phyloP scores from a whole-genome alignment of 2,329 filamentous ascomycete genomes.

The Verticillium albo-atrum region DNA sequence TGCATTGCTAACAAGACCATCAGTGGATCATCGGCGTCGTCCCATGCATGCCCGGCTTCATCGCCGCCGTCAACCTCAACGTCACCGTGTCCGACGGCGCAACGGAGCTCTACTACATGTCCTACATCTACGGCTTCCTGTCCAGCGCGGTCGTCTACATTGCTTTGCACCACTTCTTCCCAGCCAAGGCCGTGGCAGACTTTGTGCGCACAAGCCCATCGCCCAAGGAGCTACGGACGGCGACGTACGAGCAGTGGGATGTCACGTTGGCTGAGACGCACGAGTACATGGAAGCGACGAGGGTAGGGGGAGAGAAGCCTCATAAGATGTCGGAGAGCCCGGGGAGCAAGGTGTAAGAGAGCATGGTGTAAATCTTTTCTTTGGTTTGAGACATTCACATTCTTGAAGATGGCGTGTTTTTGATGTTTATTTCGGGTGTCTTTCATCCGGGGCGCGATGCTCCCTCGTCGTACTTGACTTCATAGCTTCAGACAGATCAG shows the following conservation, averaged over 20 bases:
- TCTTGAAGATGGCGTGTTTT: too few relatives aligned
- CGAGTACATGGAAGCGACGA: not conserved
- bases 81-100: conserved; percentile 28
- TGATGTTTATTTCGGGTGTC: too few relatives aligned
- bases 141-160: conserved; percentile 25
- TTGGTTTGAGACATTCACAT: too few relatives aligned
- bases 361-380: not conserved
- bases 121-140: conserved; percentile 32
- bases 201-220: conserved; percentile 21
- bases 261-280: conserved; percentile 13
- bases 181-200: conserved; percentile 17
- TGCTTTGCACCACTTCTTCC: conserved; percentile 24
- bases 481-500: too few relatives aligned
- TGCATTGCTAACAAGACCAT: not conserved
- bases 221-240: conserved; percentile 20
- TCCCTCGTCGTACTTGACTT: too few relatives aligned
- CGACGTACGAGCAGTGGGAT: conserved; percentile 26
- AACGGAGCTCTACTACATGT: conserved; percentile 32
- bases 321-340: not conserved
- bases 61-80: conserved; percentile 28
- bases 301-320: not conserved
- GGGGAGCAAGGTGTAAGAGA: not conserved
- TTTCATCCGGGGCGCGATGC: too few relatives aligned
- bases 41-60: conserved; percentile 37
- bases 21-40: conserved; percentile 34